Conservation (phyloP, 1,284 basidiomycete genomes). For the Trametes polyzona region DNA sequence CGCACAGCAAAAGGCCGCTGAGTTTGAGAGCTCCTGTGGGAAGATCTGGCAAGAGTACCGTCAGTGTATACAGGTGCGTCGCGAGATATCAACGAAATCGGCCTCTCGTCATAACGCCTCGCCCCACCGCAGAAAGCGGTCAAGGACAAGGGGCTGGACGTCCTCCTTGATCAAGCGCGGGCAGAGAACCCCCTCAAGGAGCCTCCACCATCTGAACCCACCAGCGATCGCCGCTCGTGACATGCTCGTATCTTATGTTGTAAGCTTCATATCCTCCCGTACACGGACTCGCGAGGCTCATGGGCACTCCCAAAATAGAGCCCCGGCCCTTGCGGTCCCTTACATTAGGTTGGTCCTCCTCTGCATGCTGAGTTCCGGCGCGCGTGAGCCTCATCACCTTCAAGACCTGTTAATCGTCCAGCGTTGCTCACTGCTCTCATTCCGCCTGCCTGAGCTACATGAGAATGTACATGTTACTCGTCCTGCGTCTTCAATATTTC, state of each 20-base stretch:
- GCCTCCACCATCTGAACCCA: conserved; percentile 35
- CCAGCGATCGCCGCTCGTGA: not conserved
- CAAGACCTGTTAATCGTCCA: no score
- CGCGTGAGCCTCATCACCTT: no score
- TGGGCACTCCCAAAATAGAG: no score
- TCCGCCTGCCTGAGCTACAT: no score
- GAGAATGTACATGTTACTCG: no score
- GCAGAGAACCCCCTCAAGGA: conserved; percentile 79
- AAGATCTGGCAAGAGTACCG: conserved; percentile 80
- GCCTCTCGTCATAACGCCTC: not conserved
- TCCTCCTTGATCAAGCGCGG: conserved; percentile 78
- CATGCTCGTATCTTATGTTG: not conserved
- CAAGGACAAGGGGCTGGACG: conserved; percentile 75
- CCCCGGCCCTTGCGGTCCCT: no score
- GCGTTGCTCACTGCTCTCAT: no score
- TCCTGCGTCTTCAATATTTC: no score
- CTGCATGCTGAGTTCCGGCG: no score
- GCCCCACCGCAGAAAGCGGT: conserved; percentile 72
- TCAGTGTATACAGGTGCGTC: conserved; percentile 72
- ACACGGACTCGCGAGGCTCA: not conserved
- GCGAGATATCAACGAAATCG: not conserved
- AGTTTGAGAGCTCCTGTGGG: conserved; percentile 85
- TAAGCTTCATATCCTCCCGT: not conserved
- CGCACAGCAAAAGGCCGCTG: conserved; percentile 65
- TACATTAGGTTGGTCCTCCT: no score